Conservation (phyloP, 1,284 basidiomycete genomes). For the Sporisorium reilianum region DNA sequence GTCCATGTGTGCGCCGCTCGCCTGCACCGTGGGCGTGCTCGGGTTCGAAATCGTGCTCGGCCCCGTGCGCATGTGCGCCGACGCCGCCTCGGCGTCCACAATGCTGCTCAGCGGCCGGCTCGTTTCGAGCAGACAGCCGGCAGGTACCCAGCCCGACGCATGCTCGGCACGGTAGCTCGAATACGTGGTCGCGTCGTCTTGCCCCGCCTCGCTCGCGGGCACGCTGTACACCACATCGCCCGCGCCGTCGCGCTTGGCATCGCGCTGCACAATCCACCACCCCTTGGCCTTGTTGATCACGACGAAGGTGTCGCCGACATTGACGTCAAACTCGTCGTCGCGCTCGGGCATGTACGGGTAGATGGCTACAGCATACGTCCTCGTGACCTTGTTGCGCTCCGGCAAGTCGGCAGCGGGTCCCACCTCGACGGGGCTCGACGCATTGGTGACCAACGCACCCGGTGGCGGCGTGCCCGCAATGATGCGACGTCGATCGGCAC, state of each 20-base stretch:
- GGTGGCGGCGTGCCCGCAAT: conserved; percentile 35
- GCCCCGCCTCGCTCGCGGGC: conserved; percentile 75
- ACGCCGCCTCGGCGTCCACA: conserved; percentile 23
- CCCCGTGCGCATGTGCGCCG: conserved; percentile 12
- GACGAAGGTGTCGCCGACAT: conserved; percentile 81
- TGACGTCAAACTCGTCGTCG: conserved; percentile 97
- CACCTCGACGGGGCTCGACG: conserved; percentile 34
- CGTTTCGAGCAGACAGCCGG: conserved; percentile 91
- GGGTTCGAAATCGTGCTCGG: conserved; percentile 43
- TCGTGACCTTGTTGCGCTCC: conserved; percentile 23
- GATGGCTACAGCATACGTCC: conserved; percentile 85
- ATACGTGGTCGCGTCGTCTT: conserved; percentile 27
- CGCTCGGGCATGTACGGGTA: conserved; percentile 96
- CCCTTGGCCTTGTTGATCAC: conserved; percentile 93
- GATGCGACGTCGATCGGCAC: conserved; percentile 39
- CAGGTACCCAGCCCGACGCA: conserved; percentile 69
- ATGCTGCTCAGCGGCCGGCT: conserved; percentile 69
- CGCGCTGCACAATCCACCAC: conserved; percentile 98
- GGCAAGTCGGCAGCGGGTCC: conserved; percentile 57
- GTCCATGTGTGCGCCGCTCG: conserved; percentile 20
- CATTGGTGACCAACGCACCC: conserved; percentile 32
- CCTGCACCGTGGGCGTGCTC: conserved; percentile 39
- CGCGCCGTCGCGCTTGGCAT: conserved; percentile 78
- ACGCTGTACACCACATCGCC: conserved; percentile 81
- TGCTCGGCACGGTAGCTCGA: conserved; percentile 48